phyloP scores from a whole-genome alignment of 1,284 basidiomycete species.

The Wallemia hederae region DNA sequence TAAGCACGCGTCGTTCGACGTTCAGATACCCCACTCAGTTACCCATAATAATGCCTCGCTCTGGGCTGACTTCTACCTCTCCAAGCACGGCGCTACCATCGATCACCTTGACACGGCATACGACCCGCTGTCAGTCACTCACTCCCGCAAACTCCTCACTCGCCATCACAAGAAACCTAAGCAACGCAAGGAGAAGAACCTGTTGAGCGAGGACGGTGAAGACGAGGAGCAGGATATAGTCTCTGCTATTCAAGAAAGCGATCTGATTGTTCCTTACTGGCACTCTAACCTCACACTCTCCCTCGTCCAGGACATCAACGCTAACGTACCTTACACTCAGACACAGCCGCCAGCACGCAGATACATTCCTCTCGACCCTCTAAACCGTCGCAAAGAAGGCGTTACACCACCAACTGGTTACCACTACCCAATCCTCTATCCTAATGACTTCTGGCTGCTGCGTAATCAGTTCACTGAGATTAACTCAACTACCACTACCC shows the following conservation, averaged over 20 bases:
- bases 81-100: conserved; percentile 29
- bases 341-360: conserved; percentile 29
- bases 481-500: conserved; percentile 36
- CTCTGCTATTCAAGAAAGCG: conserved; percentile 4
- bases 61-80: conserved; percentile 59
- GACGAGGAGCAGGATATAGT: conserved; percentile 23
- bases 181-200: conserved; percentile 49
- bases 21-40: conserved; percentile 31
- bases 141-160: conserved; percentile 53
- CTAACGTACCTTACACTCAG: conserved; percentile 24
- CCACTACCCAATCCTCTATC: conserved; percentile 66
- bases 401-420: conserved; percentile 29
- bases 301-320: conserved; percentile 37
- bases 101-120: conserved; percentile 29
- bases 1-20: conserved; percentile 30
- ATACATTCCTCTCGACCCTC: conserved; percentile 34
- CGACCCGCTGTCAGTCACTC: conserved; percentile 30
- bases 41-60: conserved; percentile 29
- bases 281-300: conserved; percentile 68
- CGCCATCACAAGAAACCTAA: conserved; percentile 45
- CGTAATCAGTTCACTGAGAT: conserved; percentile 48
- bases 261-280: conserved; percentile 43
- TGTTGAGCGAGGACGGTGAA: conserved; percentile 25
- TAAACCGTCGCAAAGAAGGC: conserved; percentile 21
- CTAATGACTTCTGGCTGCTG: conserved; percentile 62